Conservation (phyloP, 148 eudicot species). For the Rhododendron williamsianum region DNA sequence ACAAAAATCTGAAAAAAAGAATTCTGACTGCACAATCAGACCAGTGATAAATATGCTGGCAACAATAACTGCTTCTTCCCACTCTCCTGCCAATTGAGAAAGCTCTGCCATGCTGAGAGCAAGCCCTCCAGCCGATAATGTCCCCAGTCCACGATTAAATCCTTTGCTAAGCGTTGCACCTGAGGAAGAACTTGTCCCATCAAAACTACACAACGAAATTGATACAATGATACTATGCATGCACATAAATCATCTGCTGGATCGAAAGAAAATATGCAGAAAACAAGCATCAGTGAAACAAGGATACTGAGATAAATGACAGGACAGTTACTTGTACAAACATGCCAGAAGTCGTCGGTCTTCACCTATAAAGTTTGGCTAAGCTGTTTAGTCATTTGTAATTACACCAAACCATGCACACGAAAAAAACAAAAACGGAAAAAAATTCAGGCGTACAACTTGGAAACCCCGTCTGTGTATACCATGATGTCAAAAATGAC, state of each 20-base stretch:
- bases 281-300: neutral
- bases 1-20: neutral
- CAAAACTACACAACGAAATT: neutral
- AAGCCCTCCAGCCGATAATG: constrained; percentile 73
- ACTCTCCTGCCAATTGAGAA: constrained; percentile 55
- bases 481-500: neutral
- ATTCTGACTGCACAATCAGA: constrained; percentile 20
- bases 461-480: neutral
- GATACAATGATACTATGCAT: neutral
- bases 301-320: neutral
- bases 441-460: neutral
- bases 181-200: constrained; percentile 14
- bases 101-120: constrained; percentile 63
- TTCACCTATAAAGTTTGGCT: neutral
- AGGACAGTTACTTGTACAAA: neutral
- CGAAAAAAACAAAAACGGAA: neutral
- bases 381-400: neutral
- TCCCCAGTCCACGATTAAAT: constrained; percentile 77
- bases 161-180: constrained; percentile 89
- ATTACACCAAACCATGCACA: neutral
- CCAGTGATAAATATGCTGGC: constrained; percentile 62
- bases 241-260: neutral
- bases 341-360: neutral
- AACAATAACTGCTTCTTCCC: constrained; percentile 61
- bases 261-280: neutral